phyloP scores from a whole-genome alignment of 73 alveolate species.

The Stentor coeruleus region DNA sequence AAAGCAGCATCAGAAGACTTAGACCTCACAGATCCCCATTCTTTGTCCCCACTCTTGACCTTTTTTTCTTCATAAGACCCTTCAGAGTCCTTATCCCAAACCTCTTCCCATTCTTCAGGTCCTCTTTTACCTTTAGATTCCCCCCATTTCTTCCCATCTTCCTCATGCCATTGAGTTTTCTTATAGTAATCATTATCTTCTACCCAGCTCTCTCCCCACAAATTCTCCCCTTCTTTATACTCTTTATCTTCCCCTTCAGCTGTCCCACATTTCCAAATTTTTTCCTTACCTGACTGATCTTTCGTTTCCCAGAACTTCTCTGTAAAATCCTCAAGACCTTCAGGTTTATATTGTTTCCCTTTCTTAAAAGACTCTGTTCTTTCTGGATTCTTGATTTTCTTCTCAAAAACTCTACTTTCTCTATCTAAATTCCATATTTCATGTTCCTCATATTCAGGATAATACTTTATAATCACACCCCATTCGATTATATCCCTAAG shows the following conservation, averaged over 20 bases:
- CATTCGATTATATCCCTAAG: neutral
- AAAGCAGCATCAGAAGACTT: neutral
- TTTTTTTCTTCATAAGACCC: neutral
- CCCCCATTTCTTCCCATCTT: conserved; percentile 1
- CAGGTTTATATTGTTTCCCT: neutral
- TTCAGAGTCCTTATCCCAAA: neutral
- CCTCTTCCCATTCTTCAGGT: conserved; percentile 22
- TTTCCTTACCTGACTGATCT: neutral
- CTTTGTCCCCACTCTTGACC: conserved; percentile 5
- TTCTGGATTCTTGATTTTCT: neutral
- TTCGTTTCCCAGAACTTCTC: conserved; percentile 10
- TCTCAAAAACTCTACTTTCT: neutral
- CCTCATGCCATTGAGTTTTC: neutral
- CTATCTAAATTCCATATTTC: neutral
- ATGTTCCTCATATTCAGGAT: neutral
- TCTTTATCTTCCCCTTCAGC: conserved; percentile 8
- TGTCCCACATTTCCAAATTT: neutral
- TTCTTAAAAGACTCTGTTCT: neutral
- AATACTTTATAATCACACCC: conserved; percentile 1
- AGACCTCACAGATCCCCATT: conserved; percentile 2
- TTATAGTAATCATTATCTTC: neutral
- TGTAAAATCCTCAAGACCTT: neutral
- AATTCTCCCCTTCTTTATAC: neutral
- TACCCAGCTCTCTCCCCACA: neutral
- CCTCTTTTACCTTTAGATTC: neutral